Percentiles rank a stretch among this genome's conserved stretches.
Evolutionary conservation across 75 land plant genomes (phyloP).

Genomic region (Sequoiadendron giganteum): DNA sequence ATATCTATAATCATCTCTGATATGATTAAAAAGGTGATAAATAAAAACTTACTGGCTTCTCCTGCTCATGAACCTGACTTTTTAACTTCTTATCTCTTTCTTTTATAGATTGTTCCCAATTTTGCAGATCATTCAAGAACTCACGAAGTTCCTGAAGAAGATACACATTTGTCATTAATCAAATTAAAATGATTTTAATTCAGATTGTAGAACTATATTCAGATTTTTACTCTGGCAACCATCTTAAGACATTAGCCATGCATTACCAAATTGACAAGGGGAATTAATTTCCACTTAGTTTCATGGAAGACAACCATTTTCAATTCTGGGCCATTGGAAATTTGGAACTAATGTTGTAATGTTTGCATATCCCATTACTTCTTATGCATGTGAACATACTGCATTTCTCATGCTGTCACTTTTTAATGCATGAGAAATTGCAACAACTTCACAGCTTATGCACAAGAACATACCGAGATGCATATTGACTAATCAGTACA

Average conservation of each 20-base stretch:
- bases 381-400: not conserved
- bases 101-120: conserved; percentile 66
- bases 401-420: not conserved
- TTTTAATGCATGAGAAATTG: not conserved
- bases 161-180: not conserved
- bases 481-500: not conserved
- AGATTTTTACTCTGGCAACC: not conserved
- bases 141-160: conserved; percentile 68
- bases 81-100: conserved; percentile 65
- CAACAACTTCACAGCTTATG: not conserved
- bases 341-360: not conserved
- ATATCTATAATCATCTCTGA: not conserved
- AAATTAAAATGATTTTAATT: not conserved
- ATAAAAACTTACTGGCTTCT: conserved; percentile 23
- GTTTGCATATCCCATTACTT: not conserved
- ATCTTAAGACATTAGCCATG: not conserved
- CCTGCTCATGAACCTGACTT: conserved; percentile 17
- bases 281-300: not conserved
- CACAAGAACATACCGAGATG: not conserved
- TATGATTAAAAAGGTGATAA: not conserved
- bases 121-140: conserved; percentile 73
- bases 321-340: not conserved
- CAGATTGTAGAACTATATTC: not conserved
- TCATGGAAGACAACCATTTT: not conserved
- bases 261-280: not conserved